phyloP scores from a whole-genome alignment of 1,284 basidiomycete genomes.

The Puccinia novopanici region DNA sequence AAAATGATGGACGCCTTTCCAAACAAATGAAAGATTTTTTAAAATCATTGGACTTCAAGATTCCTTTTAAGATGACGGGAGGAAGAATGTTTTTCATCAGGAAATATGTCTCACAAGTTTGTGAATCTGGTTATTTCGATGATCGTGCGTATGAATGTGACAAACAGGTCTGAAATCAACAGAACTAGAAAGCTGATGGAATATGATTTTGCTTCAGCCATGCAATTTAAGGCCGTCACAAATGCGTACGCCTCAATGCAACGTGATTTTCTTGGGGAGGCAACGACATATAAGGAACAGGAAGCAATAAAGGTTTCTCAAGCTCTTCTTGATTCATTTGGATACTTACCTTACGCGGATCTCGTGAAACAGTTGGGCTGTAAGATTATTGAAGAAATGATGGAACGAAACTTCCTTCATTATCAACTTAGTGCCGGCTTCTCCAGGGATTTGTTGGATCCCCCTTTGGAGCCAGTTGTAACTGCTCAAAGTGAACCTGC shows the following conservation, averaged over 20 bases:
- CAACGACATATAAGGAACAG: not conserved
- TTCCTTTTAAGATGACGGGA: no score
- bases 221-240: not conserved
- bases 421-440: not conserved
- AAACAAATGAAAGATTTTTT: not conserved
- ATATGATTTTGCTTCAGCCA: not conserved
- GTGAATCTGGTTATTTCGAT: not conserved
- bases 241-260: not conserved
- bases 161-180: not conserved
- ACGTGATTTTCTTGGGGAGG: not conserved
- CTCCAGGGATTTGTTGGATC: not conserved
- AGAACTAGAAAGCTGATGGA: not conserved
- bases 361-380: not conserved
- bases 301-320: not conserved
- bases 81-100: constrained; percentile 4
- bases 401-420: not conserved
- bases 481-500: no score
- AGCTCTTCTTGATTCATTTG: not conserved
- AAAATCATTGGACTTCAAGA: constrained; percentile 14
- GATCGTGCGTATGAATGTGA: constrained; percentile 10
- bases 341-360: not conserved
- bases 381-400: not conserved
- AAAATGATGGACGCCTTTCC: not conserved
- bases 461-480: not conserved
- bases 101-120: no score